These are phyloP conservation scores for Tylopilus microsporus DNA, from an alignment of 1,284 basidiomycete genomes.

Conservation along the genomic window DNA sequence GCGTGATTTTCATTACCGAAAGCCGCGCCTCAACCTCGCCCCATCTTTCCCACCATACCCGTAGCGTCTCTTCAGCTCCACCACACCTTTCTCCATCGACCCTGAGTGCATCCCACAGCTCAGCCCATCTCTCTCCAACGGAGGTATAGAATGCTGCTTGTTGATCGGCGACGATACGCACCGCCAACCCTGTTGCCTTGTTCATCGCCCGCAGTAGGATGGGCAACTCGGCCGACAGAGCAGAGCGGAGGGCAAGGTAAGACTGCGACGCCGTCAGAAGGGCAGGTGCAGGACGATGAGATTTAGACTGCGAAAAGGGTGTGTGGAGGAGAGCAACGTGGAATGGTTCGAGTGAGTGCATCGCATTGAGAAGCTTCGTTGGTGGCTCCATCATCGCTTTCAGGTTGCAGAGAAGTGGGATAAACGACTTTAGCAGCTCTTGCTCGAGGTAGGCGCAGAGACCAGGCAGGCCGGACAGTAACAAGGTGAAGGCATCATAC, in stretches of 20 bases:
- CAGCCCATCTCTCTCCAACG: slow-evolving; percentile 59
- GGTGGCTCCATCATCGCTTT: slow-evolving; percentile 57
- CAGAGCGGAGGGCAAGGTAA: slow-evolving; percentile 67
- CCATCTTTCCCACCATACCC: slow-evolving; percentile 64
- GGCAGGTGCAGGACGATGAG: slow-evolving; percentile 57
- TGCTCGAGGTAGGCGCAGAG: slow-evolving; percentile 51
- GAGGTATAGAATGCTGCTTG: slow-evolving; percentile 58
- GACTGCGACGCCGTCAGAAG: slow-evolving; percentile 66
- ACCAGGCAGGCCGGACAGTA: slow-evolving; percentile 53
- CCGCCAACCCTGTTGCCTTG: slow-evolving; percentile 48
- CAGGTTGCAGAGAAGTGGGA: slow-evolving; percentile 53
- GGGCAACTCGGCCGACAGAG: slow-evolving; percentile 66
- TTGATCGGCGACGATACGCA: slow-evolving; percentile 48
- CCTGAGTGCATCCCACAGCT: slow-evolving; percentile 73
- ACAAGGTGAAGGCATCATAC: slow-evolving; percentile 63
- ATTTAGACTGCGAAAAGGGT: slow-evolving; percentile 44
- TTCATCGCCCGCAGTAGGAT: slow-evolving; percentile 55
- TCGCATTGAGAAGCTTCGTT: slow-evolving; percentile 58
- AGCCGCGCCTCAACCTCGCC: slow-evolving; percentile 54
- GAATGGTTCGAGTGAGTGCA: slow-evolving; percentile 64
- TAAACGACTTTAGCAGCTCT: slow-evolving; percentile 47
- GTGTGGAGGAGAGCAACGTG: slow-evolving; percentile 63
- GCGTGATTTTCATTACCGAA: slow-evolving; percentile 41
- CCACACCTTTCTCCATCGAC: slow-evolving; percentile 70
- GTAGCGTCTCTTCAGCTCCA: slow-evolving; percentile 59